These are phyloP conservation scores for Apiotrichum akiyoshidainum DNA, from an alignment of 1,284 basidiomycete species.

Conservation along the genomic window DNA sequence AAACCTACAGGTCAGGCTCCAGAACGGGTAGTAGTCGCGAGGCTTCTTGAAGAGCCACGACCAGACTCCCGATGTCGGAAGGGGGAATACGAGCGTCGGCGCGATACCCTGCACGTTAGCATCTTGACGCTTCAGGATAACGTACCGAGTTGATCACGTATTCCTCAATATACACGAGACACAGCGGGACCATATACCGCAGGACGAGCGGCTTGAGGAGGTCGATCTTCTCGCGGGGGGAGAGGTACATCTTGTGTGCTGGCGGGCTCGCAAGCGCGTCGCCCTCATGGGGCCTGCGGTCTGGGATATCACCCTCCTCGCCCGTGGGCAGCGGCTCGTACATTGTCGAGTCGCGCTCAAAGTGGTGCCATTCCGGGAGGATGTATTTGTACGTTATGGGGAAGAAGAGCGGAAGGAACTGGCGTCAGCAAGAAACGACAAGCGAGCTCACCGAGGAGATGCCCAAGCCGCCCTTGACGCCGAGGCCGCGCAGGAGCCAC, in stretches of 20 bases:
- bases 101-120: conserved; percentile 64
- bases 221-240: conserved; percentile 67
- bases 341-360: conserved; percentile 8
- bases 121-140: background rate
- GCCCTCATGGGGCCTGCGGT: background rate
- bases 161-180: conserved; percentile 66
- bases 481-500: conserved; percentile 87
- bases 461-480: conserved; percentile 77
- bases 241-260: conserved; percentile 47
- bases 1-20: conserved; percentile 54
- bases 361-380: conserved; percentile 56
- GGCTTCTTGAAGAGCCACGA: conserved; percentile 79
- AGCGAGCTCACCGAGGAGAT: conserved; percentile 56
- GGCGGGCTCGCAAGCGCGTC: conserved; percentile 1
- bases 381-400: conserved; percentile 70
- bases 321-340: conserved; percentile 36
- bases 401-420: conserved; percentile 75
- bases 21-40: conserved; percentile 91
- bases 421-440: conserved; percentile 16
- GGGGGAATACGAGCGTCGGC: conserved; percentile 84
- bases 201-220: conserved; percentile 69
- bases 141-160: conserved; percentile 85
- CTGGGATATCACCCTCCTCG: conserved; percentile 2
- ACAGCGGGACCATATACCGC: conserved; percentile 60
- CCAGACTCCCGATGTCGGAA: conserved; percentile 64